Evolutionary conservation across 2,329 filamentous ascomycete genomes (phyloP), one percentile per base, ranked within the genome.

Genomic region (Monilinia laxa): DNA sequence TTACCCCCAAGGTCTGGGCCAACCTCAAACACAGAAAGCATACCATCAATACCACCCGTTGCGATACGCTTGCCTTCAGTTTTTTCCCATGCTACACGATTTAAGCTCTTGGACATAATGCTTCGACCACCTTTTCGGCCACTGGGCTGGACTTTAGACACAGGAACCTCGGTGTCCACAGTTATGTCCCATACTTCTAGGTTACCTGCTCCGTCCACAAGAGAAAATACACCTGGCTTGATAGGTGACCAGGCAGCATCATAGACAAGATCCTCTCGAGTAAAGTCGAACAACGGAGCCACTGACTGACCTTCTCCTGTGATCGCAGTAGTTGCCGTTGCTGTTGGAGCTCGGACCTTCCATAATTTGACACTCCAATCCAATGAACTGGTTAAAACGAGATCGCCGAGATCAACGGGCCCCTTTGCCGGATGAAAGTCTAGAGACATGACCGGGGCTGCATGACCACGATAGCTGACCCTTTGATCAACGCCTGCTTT

Each of bases 361-460:
- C 95, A 99, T 20, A 99, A 82, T 80, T 96, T 97, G 72, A 97
- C 93, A 72, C 90, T 96, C 95, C 95, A 99, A 80, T 99, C 95
- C 10, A 99, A 83, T 54, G 91, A 94, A 4, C 92, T 91, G n/a
- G 90, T 93, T 60, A 99, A 85, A 68, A 98, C 92, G 7, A 99
- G 82, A 75, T 99, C 96, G 38, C 94, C 93, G 7, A 99, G 87
- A 78, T 99, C 96, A 62, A 99, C 89, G 3, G 93, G 93, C 1
- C 95, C 96, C 64, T 91, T 88, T 4, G 92, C 90, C 1, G 95
- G 95, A 76, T 99, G 95, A 81, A 98, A 99, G 77, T 95, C 90
- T 16, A 97, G 89, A 7, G 91, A 95, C 89, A 97, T 97, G 74
- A 99, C 93, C 0, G 95, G 95, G 4, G 93, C 95, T 18, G 92